Evolutionary conservation across 441 rosid species (phyloP).

Genomic region (Biscutella laevigata): DNA sequence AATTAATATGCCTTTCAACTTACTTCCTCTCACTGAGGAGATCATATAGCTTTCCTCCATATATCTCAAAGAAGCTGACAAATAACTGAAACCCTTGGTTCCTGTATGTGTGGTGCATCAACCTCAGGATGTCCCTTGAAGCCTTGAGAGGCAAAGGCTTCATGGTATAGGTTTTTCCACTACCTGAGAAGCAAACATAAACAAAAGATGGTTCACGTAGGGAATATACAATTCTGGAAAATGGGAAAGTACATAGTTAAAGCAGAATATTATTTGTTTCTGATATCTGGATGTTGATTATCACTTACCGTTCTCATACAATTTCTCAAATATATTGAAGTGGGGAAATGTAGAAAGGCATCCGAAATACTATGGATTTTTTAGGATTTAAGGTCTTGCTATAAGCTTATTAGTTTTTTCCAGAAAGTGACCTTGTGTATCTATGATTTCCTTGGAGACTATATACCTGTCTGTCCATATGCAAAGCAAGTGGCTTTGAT

Average conservation of each 20-base stretch:
- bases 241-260: not conserved
- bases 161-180: slow-evolving; percentile 92
- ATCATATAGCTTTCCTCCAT: slow-evolving; percentile 84
- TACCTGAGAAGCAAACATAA: slow-evolving; percentile 41
- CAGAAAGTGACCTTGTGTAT: not conserved
- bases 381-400: slow-evolving; percentile 10
- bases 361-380: slow-evolving; percentile 3
- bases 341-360: not conserved
- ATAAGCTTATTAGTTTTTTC: not conserved
- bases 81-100: slow-evolving; percentile 75
- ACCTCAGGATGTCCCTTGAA: slow-evolving; percentile 65
- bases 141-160: slow-evolving; percentile 86
- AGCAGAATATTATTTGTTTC: slow-evolving; percentile 3
- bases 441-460: slow-evolving; percentile 1
- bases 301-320: not conserved
- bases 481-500: slow-evolving; percentile 92
- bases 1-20: slow-evolving; percentile 26
- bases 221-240: too few relatives aligned
- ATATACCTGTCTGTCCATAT: slow-evolving; percentile 82
- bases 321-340: not conserved
- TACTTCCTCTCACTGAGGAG: slow-evolving; percentile 85
- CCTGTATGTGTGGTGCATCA: slow-evolving; percentile 64
- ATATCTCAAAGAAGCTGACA: slow-evolving; percentile 85
- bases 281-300: not conserved
- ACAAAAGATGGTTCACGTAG: not conserved